phyloP scores from a whole-genome alignment of 1,284 basidiomycete genomes.

The Austropuccinia psidii region DNA sequence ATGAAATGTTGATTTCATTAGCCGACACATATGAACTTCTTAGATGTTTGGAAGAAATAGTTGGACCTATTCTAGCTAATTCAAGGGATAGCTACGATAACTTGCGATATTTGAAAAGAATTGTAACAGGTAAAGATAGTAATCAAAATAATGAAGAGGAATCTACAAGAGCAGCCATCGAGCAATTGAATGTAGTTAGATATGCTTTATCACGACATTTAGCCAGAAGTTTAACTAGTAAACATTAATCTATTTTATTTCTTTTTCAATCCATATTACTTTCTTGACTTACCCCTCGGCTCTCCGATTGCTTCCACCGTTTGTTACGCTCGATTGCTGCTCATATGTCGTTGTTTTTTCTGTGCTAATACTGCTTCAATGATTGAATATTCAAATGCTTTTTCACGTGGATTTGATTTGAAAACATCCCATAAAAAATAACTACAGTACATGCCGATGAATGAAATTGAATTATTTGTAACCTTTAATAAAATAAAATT shows the following conservation, averaged over 20 bases:
- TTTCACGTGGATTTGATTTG: no score
- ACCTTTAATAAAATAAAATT: no score
- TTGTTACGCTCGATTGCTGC: no score
- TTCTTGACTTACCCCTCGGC: no score
- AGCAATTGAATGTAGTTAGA: slow-evolving; percentile 25
- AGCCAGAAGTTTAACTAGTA: slow-evolving; percentile 30
- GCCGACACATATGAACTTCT: slow-evolving; percentile 29
- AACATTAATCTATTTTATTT: slow-evolving; percentile 9
- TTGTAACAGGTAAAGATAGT: not conserved
- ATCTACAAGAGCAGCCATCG: not conserved
- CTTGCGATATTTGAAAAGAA: slow-evolving; percentile 24
- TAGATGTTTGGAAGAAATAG: slow-evolving; percentile 35
- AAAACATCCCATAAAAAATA: no score
- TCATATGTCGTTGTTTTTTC: no score
- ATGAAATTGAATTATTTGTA: no score
- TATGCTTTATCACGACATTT: slow-evolving; percentile 27
- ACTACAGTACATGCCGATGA: no score
- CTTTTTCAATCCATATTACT: not conserved
- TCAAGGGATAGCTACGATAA: slow-evolving; percentile 12
- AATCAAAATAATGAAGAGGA: not conserved
- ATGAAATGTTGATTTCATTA: slow-evolving; percentile 28
- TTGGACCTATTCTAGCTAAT: not conserved
- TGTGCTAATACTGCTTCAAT: no score
- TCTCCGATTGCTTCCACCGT: no score
- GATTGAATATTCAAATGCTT: no score